Conservation (phyloP, 2,329 filamentous ascomycete species). For the Daldinia eschscholtzii region DNA sequence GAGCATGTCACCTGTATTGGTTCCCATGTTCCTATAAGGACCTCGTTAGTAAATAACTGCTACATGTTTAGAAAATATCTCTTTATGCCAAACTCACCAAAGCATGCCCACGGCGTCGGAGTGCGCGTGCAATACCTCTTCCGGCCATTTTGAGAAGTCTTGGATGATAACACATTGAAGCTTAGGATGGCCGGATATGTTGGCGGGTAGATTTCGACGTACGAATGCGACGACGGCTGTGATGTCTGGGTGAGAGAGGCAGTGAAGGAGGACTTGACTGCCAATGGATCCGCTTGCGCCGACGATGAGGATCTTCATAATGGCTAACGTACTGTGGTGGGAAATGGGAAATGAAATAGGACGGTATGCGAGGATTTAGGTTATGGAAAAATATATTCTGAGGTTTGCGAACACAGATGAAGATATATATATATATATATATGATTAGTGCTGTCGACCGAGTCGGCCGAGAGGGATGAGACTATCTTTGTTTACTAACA, state of each 20-base stretch:
- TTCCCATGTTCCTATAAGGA: conserved; percentile 41
- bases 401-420: neutral
- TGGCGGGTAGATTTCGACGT: conserved; percentile 36
- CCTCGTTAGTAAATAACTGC: neutral
- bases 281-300: conserved; percentile 55
- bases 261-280: conserved; percentile 51
- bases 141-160: conserved; percentile 47
- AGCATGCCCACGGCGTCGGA: conserved; percentile 49
- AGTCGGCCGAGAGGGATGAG: conserved; percentile 8
- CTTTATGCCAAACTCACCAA: conserved; percentile 40
- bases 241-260: conserved; percentile 51
- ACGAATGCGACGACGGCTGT: conserved; percentile 52
- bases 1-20: conserved; percentile 39
- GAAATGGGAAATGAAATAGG: too few species aligned
- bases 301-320: conserved; percentile 55
- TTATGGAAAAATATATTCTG: too few species aligned
- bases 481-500: neutral
- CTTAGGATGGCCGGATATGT: conserved; percentile 25
- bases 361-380: too few species aligned
- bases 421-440: neutral
- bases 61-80: conserved; percentile 10
- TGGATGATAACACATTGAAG: conserved; percentile 43
- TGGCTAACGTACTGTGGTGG: neutral
- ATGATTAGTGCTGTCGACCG: neutral
- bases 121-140: conserved; percentile 46